phyloP scores from a whole-genome alignment of 2,329 filamentous ascomycete species.

The Penicillium sp. region DNA sequence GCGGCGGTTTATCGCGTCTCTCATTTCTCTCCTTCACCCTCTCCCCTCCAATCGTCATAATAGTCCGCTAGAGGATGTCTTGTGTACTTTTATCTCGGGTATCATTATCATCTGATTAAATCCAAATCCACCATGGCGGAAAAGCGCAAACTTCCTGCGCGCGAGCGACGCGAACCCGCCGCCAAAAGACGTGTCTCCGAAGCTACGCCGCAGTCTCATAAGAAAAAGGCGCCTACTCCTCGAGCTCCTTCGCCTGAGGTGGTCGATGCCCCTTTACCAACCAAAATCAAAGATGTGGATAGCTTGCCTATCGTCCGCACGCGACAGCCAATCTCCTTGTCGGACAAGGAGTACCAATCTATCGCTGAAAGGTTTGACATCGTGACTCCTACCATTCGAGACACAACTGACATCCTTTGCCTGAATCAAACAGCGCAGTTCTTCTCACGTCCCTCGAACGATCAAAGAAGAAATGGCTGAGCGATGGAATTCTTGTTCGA shows the following conservation, averaged over 20 bases:
- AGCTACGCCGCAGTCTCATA: conserved; percentile 35
- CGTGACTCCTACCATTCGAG: not conserved
- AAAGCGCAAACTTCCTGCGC: conserved; percentile 45
- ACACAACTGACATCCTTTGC: conserved; percentile 17
- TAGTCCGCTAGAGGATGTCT: not conserved
- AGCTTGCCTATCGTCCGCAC: conserved; percentile 54
- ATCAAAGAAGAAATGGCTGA: conserved; percentile 59
- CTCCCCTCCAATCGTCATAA: conserved; percentile 6
- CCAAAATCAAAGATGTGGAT: conserved; percentile 53
- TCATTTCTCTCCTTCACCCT: conserved; percentile 19
- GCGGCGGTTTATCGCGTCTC: conserved; percentile 20
- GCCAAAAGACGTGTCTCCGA: conserved; percentile 46
- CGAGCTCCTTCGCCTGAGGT: conserved; percentile 30
- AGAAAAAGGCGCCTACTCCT: conserved; percentile 39
- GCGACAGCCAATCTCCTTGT: conserved; percentile 50
- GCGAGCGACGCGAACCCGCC: conserved; percentile 46
- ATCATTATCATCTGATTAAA: conserved; percentile 1
- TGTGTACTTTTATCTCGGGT: not conserved
- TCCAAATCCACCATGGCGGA: conserved; percentile 35
- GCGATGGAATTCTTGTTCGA: conserved; percentile 54
- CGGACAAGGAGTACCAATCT: conserved; percentile 57
- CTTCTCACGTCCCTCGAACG: conserved; percentile 58
- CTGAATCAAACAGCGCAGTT: conserved; percentile 49
- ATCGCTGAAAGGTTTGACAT: conserved; percentile 55
- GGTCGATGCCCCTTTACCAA: conserved; percentile 49